phyloP scores from a whole-genome alignment of 2,329 filamentous ascomycete genomes.

The Knufia petricola region DNA sequence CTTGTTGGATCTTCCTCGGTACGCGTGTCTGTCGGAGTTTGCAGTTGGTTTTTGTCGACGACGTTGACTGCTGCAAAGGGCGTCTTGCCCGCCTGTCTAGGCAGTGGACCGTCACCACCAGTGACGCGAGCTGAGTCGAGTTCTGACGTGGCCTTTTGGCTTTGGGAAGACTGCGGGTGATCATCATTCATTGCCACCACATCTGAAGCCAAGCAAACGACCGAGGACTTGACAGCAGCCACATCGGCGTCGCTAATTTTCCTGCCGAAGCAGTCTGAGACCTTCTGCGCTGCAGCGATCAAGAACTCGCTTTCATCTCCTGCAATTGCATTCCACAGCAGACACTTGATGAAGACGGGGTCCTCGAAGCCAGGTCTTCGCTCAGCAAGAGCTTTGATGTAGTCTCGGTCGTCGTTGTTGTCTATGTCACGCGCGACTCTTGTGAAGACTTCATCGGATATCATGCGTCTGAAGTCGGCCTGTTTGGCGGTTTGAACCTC shows the following conservation, averaged over 20 bases:
- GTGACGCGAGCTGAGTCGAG: no score
- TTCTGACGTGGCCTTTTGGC: no score
- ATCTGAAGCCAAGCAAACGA: background rate
- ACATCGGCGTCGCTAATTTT: background rate
- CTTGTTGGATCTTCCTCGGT: no score
- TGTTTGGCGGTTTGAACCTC: background rate
- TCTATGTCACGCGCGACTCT: background rate
- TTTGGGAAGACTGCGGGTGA: no score
- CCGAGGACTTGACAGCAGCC: background rate
- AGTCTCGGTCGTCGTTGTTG: background rate
- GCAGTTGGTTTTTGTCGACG: background rate
- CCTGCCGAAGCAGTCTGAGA: background rate
- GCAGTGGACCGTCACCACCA: no score
- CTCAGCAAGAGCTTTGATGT: background rate
- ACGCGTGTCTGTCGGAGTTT: no score
- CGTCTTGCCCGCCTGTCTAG: no score
- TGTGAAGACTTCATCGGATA: background rate
- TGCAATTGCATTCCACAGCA: slow-evolving; percentile 5
- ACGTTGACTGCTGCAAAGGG: background rate
- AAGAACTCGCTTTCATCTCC: background rate
- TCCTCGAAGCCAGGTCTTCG: background rate
- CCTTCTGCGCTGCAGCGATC: background rate
- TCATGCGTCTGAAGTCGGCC: background rate
- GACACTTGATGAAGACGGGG: background rate
- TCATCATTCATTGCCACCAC: no score